These are phyloP conservation scores for Stagonosporopsis rhizophila DNA, from an alignment of 2,329 filamentous ascomycete genomes.

Conservation along the genomic window DNA sequence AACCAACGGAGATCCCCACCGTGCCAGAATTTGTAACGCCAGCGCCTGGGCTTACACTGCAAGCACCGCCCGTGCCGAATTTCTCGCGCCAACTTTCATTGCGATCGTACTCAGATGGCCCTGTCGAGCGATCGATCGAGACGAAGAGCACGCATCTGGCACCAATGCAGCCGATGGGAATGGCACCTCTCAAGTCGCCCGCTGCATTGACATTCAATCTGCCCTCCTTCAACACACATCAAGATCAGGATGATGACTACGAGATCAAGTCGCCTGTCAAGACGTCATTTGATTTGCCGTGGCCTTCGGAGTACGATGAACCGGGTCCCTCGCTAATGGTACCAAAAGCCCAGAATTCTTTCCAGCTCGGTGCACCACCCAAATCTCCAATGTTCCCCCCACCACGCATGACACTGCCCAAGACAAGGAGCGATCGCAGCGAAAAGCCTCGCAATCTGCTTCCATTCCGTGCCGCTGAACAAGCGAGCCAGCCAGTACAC, in stretches of 20 bases:
- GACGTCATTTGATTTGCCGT: slow-evolving; percentile 40
- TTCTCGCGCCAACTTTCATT: slow-evolving; percentile 50
- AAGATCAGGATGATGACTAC: slow-evolving; percentile 22
- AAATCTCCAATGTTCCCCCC: slow-evolving; percentile 33
- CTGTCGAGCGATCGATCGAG: slow-evolving; percentile 20
- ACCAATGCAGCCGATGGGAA: slow-evolving; percentile 27
- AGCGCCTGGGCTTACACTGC: slow-evolving; percentile 20
- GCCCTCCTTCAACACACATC: slow-evolving; percentile 26
- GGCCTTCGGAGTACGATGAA: slow-evolving; percentile 39
- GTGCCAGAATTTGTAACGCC: slow-evolving; percentile 22
- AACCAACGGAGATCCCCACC: slow-evolving; percentile 14
- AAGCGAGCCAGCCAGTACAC: background rate
- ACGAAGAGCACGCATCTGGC: slow-evolving; percentile 12
- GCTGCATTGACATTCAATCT: slow-evolving; percentile 38
- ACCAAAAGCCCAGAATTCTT: slow-evolving; percentile 19
- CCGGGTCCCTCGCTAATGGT: slow-evolving; percentile 18
- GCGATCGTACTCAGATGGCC: slow-evolving; percentile 27
- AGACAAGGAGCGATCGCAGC: slow-evolving; percentile 6
- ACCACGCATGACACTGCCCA: slow-evolving; percentile 14
- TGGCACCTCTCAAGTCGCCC: slow-evolving; percentile 39
- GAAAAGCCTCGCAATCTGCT: slow-evolving; percentile 10
- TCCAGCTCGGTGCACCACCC: slow-evolving; percentile 21
- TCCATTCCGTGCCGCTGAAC: slow-evolving; percentile 11
- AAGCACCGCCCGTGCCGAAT: slow-evolving; percentile 40
- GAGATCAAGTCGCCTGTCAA: slow-evolving; percentile 40